Conservation (phyloP, 2,329 filamentous ascomycete genomes). For the Graphilbum ipis-grandicollis region DNA sequence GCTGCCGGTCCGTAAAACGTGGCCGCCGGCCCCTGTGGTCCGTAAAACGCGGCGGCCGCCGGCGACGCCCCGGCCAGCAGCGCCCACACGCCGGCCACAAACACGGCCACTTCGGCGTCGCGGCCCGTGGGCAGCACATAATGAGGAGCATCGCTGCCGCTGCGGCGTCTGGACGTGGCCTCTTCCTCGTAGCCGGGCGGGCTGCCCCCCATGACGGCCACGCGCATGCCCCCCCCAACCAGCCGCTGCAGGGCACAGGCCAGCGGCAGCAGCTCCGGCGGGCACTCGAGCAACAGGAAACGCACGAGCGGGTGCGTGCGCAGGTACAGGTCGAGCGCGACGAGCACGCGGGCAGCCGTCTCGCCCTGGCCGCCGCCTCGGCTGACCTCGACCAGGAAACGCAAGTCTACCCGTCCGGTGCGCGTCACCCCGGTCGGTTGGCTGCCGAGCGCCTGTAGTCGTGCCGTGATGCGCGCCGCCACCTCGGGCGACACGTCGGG, state of each 20-base stretch:
- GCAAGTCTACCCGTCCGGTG: slow-evolving; percentile 39
- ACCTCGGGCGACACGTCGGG: slow-evolving; percentile 33
- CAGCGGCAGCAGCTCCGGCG: slow-evolving; percentile 35
- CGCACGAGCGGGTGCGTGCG: slow-evolving; percentile 32
- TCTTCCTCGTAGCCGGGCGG: too few species aligned
- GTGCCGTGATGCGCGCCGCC: slow-evolving; percentile 27
- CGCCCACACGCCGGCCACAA: slow-evolving; percentile 34
- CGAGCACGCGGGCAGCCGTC: background rate
- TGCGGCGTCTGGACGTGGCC: slow-evolving; percentile 13
- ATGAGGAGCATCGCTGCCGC: slow-evolving; percentile 18
- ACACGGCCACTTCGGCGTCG: slow-evolving; percentile 32
- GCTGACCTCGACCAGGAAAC: slow-evolving; percentile 42
- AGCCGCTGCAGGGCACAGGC: slow-evolving; percentile 39
- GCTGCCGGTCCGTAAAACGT: background rate
- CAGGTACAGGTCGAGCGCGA: slow-evolving; percentile 42
- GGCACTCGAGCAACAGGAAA: slow-evolving; percentile 42
- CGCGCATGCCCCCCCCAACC: slow-evolving; percentile 37
- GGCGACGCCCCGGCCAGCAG: slow-evolving; percentile 23
- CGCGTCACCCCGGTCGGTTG: slow-evolving; percentile 29
- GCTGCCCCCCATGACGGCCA: slow-evolving; percentile 29
- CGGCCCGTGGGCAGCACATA: slow-evolving; percentile 37
- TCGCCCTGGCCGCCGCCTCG: slow-evolving; percentile 37
- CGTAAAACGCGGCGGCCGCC: slow-evolving; percentile 10
- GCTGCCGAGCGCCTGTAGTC: slow-evolving; percentile 36
- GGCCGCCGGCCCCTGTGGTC: background rate